Base-by-base conservation (phyloP, 495 filamentous ascomycete genomes). In the Friedmanniomyces endolithicus region DNA sequence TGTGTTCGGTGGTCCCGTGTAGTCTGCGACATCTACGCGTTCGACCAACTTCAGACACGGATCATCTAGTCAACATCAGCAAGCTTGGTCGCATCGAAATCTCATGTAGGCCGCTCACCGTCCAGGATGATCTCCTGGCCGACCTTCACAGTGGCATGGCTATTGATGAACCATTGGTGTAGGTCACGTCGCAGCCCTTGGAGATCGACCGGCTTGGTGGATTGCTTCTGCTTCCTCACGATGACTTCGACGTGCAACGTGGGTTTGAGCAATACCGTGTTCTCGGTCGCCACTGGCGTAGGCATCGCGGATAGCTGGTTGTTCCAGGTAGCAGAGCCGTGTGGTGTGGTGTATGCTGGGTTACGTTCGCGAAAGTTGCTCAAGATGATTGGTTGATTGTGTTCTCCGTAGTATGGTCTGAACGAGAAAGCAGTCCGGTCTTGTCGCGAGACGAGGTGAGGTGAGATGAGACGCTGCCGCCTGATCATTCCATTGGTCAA, bases 1-100 rank as follows among this genome's bases (percentile, higher is more conserved):
- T 4, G 50, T 23, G 19, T 24, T 37, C 11, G 47, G 23, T 11
- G 49, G 25, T 6, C 57, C 58, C 14, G 60, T 62, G 48, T 59
- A 64, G 39, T 68, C 68, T 1, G 55, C 62, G 12, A 71, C 58
- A 16, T 62, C 58, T 16, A 71, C 31, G 31, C 49, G 44, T 4
- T 34, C 34, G 9, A 67, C 29, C 2, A 34, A 25, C 22, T 48
- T 22, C 20, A 45, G 41, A 17, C 41, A 45, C 8, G 8, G 12
- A 7, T 45, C 41, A 8, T 16, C 12, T 16, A 7, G 8, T 46
- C 43, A 20, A 23, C 27, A 24, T 29, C 29, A 12, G 14, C 47
- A n/a, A 58, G 35, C 19, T 2, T n/a, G n/a, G n/a, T n/a, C n/a
- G n/a, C n/a, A n/a, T n/a, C n/a, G n/a, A n/a, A n/a, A n/a, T n/a